These are phyloP conservation scores for Trametopsis cervina DNA, from an alignment of 768 basidiomycete genomes.

Conservation along the genomic window DNA sequence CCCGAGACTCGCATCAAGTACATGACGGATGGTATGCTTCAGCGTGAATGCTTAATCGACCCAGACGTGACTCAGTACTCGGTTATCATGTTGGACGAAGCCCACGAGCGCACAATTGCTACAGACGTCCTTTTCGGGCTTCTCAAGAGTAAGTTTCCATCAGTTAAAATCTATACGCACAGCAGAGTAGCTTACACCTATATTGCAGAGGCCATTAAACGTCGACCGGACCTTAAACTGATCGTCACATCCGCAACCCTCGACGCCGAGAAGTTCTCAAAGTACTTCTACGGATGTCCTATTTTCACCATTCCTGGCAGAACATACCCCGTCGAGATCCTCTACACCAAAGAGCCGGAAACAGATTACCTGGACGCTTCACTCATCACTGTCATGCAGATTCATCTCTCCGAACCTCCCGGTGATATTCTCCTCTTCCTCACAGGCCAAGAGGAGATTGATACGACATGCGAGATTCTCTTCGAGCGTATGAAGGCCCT, in stretches of 20 bases:
- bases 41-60: conserved; percentile 94
- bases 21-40: conserved; percentile 99
- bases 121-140: conserved; percentile 97
- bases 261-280: conserved; percentile 99
- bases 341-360: conserved; percentile 99
- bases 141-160: conserved; percentile 63
- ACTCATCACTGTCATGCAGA: conserved; percentile 98
- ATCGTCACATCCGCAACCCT: conserved; percentile 98
- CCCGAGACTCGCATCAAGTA: conserved; percentile 99
- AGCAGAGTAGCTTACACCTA: conserved; percentile 19
- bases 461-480: conserved; percentile 94
- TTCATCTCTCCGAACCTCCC: conserved; percentile 95
- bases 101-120: conserved; percentile 97
- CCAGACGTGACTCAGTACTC: conserved; percentile 90
- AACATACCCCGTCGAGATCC: conserved; percentile 94
- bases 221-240: conserved; percentile 91
- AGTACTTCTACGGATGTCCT: conserved; percentile 97
- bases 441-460: conserved; percentile 98
- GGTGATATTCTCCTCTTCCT: conserved; percentile 96
- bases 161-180: background rate
- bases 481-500: conserved; percentile 99
- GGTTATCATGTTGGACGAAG: conserved; percentile 97
- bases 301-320: conserved; percentile 99
- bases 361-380: conserved; percentile 96
- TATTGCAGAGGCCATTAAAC: conserved; percentile 81